phyloP scores from a whole-genome alignment of 2,329 filamentous ascomycete species.

The Rasamsonia emersonii region DNA sequence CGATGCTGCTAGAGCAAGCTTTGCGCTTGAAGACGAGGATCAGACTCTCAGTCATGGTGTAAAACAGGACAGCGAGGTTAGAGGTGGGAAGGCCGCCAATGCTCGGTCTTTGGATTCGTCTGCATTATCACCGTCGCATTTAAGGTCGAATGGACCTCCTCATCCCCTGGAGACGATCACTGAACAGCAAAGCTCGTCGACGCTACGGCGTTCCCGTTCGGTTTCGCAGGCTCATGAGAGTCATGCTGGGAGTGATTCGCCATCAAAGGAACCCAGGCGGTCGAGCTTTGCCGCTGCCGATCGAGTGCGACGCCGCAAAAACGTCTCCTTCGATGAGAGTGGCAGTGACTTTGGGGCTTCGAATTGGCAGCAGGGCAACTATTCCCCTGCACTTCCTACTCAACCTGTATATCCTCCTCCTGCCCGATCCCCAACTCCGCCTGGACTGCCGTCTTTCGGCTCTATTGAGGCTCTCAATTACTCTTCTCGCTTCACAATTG shows the following conservation, averaged over 20 bases:
- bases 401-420: slow-evolving; percentile 31
- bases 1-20: slow-evolving; percentile 25
- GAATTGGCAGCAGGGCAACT: slow-evolving; percentile 16
- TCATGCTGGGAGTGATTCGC: neutral
- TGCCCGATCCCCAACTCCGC: slow-evolving; percentile 31
- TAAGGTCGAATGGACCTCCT: slow-evolving; percentile 13
- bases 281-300: neutral
- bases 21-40: slow-evolving; percentile 15
- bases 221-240: neutral
- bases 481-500: slow-evolving; percentile 18
- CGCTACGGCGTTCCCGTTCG: slow-evolving; percentile 11
- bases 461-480: slow-evolving; percentile 29
- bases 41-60: slow-evolving; percentile 6
- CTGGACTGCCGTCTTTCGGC: slow-evolving; percentile 37
- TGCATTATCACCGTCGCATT: slow-evolving; percentile 8
- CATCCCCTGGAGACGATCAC: slow-evolving; percentile 19
- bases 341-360: slow-evolving; percentile 13
- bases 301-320: slow-evolving; percentile 12
- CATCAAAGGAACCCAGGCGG: neutral
- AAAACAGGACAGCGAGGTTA: neutral
- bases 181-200: slow-evolving; percentile 17
- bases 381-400: slow-evolving; percentile 21
- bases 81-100: neutral
- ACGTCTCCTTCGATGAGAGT: slow-evolving; percentile 19
- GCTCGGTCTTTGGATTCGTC: neutral